A percentile compares a stretch with the other conserved stretches of the same genome.
Evolutionary conservation across 345 rosid genomes (phyloP).

Genomic region (Boechera divaricarpa): DNA sequence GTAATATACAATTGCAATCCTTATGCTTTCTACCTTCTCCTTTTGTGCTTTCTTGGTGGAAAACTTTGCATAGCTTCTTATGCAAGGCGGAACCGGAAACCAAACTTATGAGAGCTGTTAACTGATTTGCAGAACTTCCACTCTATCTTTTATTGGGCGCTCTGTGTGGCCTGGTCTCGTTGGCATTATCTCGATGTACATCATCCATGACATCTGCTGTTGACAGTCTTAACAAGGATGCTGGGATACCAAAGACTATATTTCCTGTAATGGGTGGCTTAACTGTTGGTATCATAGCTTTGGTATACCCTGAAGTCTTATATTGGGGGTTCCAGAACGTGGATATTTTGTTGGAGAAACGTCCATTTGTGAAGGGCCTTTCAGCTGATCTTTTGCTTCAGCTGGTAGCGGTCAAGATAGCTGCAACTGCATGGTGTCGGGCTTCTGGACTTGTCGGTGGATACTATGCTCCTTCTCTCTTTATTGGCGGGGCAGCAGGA

Average conservation of each 20-base stretch:
- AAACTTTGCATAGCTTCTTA: neutral
- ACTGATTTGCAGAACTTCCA: constrained; percentile 76
- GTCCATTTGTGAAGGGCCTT: constrained; percentile 78
- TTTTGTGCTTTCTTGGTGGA: constrained; percentile 19
- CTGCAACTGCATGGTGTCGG: constrained; percentile 85
- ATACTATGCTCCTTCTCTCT: constrained; percentile 92
- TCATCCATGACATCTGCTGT: constrained; percentile 60
- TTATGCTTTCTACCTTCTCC: constrained; percentile 17
- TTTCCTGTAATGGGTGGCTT: constrained; percentile 83
- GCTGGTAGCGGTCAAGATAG: constrained; percentile 80
- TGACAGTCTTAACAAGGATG: constrained; percentile 61
- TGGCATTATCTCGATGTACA: constrained; percentile 78
- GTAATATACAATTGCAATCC: constrained; percentile 45
- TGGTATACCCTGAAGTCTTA: constrained; percentile 87
- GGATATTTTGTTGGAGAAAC: constrained; percentile 73
- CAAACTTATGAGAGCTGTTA: constrained; percentile 29
- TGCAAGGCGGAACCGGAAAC: neutral
- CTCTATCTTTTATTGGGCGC: constrained; percentile 84
- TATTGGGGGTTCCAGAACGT: constrained; percentile 98
- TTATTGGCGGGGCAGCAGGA: constrained; percentile 97
- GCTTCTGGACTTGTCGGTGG: constrained; percentile 97
- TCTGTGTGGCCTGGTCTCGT: constrained; percentile 77
- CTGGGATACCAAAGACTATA: constrained; percentile 71
- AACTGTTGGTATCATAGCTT: constrained; percentile 67
- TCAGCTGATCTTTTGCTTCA: constrained; percentile 81